Base-by-base conservation (phyloP, 2,329 filamentous ascomycete genomes). In the Byssothecium circinans region DNA sequence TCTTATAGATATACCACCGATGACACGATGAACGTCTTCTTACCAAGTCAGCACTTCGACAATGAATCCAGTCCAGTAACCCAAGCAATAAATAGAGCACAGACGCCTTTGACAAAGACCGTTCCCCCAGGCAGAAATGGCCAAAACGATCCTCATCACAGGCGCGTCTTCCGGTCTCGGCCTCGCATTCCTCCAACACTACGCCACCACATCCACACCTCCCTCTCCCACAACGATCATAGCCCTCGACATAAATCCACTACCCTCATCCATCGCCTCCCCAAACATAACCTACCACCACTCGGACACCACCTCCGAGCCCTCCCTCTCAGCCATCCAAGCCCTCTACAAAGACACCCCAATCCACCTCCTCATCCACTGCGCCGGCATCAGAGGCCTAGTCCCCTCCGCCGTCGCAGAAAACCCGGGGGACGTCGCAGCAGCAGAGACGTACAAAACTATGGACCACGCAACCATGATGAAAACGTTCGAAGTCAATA, bases 101-200 rank as follows among this genome's bases (percentile, higher is more conserved):
- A 8, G 7, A 12, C 6, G 5, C 6, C 7, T 12, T 32, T n/a
- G 14, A 4, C 29, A 8, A 32, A 12, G 5, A 32, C 29, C 6
- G 7, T 12, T 32, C 29, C 14, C 10, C 12, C 6, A n/a, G n/a
- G n/a, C n/a, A 8, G 14, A 12, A 32, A 41, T 41, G 30, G 37
- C 36, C 14, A 23, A 18, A 15, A 96, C 89, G 5, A 78, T 97
- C 49, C 74, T 97, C 47, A 83, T 99, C 60, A 97, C 94, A n/a
- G 92, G 94, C 49, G 91, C 92, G 29, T 94, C 89, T 4, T 94
- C 89, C 29, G 94, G 94, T 54, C 96, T 99, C 71, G 94, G 94
- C 25, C 82, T 82, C 47, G 84, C 81, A 60, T 87, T 68, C 38
- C 23, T 64, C 4, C 33, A 54, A 12, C 56, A 68, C 56, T 65